Evolutionary conservation across 495 filamentous ascomycete species (phyloP).

Genomic region (Hyaloscypha hepaticicola): DNA sequence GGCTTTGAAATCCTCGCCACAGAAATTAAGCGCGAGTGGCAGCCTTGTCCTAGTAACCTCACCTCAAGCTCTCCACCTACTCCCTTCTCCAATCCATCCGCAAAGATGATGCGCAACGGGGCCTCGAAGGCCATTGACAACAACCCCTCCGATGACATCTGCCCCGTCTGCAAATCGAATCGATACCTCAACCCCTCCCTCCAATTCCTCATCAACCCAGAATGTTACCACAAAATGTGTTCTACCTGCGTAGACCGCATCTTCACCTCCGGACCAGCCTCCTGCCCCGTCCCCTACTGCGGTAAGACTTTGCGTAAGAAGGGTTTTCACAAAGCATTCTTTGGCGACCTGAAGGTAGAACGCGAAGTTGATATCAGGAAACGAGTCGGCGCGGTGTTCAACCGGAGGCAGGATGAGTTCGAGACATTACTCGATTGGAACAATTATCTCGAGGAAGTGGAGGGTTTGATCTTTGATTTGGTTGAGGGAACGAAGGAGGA

Average conservation of each 20-base stretch:
- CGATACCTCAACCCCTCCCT: slow-evolving; percentile 93
- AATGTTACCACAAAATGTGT: slow-evolving; percentile 99
- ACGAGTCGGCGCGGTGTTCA: slow-evolving; percentile 79
- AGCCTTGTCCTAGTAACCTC: slow-evolving; percentile 22
- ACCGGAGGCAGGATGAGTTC: slow-evolving; percentile 88
- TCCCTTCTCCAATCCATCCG: background rate
- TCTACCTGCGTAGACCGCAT: slow-evolving; percentile 90
- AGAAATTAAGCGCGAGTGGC: slow-evolving; percentile 12
- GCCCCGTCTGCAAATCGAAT: slow-evolving; percentile 93
- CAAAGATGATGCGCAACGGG: slow-evolving; percentile 14
- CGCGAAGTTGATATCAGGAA: slow-evolving; percentile 90
- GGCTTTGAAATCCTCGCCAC: slow-evolving; percentile 29
- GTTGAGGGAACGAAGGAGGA: slow-evolving; percentile 67
- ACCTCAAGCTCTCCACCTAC: slow-evolving; percentile 1
- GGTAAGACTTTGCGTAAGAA: slow-evolving; percentile 78
- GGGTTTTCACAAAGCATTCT: slow-evolving; percentile 83
- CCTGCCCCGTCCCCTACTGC: slow-evolving; percentile 88
- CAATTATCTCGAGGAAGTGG: slow-evolving; percentile 91
- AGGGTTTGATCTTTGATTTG: slow-evolving; percentile 86
- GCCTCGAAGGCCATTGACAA: slow-evolving; percentile 11
- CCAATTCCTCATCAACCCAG: slow-evolving; percentile 91
- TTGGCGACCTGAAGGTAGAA: slow-evolving; percentile 87
- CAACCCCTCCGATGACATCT: slow-evolving; percentile 64
- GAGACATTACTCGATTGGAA: slow-evolving; percentile 77
- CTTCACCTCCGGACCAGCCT: slow-evolving; percentile 85